Conservation (phyloP, 345 rosid genomes). For the Aegle marmelos region DNA sequence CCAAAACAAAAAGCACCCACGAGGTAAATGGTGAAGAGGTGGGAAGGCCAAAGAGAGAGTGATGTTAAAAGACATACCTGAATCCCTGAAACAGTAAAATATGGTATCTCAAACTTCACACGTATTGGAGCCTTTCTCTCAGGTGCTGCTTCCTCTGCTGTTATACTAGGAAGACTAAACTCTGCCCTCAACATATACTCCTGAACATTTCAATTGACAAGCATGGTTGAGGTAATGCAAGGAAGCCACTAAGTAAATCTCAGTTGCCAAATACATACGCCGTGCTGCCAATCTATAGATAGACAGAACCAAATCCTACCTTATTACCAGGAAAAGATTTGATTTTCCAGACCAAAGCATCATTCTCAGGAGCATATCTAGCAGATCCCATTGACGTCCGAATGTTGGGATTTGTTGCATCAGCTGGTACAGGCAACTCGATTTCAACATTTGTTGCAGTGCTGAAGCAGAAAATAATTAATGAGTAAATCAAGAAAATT, state of each 20-base stretch:
- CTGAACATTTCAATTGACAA: constrained; percentile 25
- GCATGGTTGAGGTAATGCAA: constrained; percentile 3
- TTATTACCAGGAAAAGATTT: constrained; percentile 70
- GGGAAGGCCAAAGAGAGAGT: background rate
- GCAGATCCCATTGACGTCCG: constrained; percentile 82
- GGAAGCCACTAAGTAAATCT: background rate
- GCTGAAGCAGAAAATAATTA: constrained; percentile 31
- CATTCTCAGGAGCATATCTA: constrained; percentile 72
- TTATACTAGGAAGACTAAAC: constrained; percentile 72
- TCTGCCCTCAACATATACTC: constrained; percentile 81
- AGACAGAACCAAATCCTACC: constrained; percentile 28
- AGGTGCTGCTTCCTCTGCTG: constrained; percentile 65
- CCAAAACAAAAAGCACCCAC: background rate
- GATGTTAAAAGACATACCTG: constrained; percentile 40
- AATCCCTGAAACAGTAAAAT: constrained; percentile 80
- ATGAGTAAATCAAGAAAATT: background rate
- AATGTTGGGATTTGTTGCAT: constrained; percentile 64
- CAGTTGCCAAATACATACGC: background rate
- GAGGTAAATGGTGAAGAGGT: background rate
- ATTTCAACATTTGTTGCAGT: constrained; percentile 77
- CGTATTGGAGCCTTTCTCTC: constrained; percentile 82
- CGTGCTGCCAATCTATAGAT: background rate
- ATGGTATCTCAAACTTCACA: constrained; percentile 81
- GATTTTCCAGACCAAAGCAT: constrained; percentile 76
- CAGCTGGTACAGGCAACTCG: constrained; percentile 70